Conservation (phyloP, 78 protist species). For the Guillardia theta region DNA sequence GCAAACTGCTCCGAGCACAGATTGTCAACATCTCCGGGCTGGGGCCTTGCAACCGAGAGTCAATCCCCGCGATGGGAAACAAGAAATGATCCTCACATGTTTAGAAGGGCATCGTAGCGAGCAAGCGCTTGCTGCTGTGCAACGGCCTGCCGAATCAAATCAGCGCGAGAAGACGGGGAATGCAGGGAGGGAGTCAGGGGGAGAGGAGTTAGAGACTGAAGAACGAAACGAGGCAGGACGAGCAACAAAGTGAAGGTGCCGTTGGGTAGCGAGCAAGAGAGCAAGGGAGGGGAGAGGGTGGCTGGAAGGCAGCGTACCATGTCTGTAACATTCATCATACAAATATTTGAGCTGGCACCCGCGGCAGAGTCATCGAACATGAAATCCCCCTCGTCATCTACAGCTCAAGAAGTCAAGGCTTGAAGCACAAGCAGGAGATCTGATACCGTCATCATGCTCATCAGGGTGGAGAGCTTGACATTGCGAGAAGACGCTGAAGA, state of each 20-base stretch:
- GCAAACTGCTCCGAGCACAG: no score
- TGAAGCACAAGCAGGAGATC: neutral
- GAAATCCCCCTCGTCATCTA: neutral
- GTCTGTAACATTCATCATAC: neutral
- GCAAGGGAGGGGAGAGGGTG: neutral
- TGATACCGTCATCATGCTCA: neutral
- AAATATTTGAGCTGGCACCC: no score
- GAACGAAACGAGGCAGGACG: neutral
- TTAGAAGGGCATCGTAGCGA: no score
- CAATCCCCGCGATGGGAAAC: no score
- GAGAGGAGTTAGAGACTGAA: neutral
- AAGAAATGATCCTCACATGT: no score
- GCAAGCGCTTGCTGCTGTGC: no score
- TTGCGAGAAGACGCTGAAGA: neutral
- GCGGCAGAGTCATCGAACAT: neutral
- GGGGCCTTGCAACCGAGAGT: no score
- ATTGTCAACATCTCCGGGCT: no score
- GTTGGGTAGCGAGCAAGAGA: no score
- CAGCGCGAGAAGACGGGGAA: neutral
- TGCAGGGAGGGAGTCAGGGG: neutral
- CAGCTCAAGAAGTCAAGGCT: neutral
- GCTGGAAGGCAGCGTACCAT: neutral
- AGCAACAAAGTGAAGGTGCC: neutral
- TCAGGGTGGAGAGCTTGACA: neutral
- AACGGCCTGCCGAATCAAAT: no score